These are phyloP conservation scores for Monilinia fructicola DNA, from an alignment of 2,329 filamentous ascomycete species.

Conservation along the genomic window DNA sequence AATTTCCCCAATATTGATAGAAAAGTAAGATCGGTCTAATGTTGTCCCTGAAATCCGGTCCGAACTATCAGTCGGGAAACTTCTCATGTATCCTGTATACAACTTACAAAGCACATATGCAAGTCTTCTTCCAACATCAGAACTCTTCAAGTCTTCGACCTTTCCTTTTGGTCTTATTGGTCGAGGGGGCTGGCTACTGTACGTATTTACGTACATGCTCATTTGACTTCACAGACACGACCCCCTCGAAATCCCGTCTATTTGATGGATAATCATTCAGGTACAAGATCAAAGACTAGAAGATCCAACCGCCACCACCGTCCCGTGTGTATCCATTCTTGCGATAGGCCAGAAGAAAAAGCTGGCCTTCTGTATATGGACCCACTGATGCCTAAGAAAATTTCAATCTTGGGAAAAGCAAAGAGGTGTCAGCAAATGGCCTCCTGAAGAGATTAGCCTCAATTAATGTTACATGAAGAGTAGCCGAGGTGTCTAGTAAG, in stretches of 20 bases:
- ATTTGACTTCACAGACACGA: neutral
- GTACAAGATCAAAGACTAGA: constrained; percentile 3
- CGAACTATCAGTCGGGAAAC: neutral
- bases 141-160: neutral
- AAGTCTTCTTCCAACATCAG: neutral
- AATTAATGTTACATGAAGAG: neutral
- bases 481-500: neutral
- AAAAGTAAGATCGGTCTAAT: constrained; percentile 5
- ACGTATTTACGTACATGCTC: neutral
- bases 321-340: constrained; percentile 2
- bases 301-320: constrained; percentile 2
- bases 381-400: neutral
- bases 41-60: constrained; percentile 1
- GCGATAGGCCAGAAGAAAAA: neutral
- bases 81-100: neutral
- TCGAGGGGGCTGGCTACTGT: neutral
- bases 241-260: neutral
- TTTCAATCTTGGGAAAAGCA: neutral
- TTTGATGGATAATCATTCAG: constrained; percentile 10
- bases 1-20: constrained; percentile 7
- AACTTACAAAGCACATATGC: neutral
- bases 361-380: neutral
- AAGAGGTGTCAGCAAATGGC: constrained; percentile 2
- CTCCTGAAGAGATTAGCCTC: constrained; percentile 1
- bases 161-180: neutral